A percentile compares a stretch with the other conserved stretches of the same genome.
These are phyloP conservation scores for Fusarium illudens DNA, from an alignment of 2,329 filamentous ascomycete species.

Conservation along the genomic window DNA sequence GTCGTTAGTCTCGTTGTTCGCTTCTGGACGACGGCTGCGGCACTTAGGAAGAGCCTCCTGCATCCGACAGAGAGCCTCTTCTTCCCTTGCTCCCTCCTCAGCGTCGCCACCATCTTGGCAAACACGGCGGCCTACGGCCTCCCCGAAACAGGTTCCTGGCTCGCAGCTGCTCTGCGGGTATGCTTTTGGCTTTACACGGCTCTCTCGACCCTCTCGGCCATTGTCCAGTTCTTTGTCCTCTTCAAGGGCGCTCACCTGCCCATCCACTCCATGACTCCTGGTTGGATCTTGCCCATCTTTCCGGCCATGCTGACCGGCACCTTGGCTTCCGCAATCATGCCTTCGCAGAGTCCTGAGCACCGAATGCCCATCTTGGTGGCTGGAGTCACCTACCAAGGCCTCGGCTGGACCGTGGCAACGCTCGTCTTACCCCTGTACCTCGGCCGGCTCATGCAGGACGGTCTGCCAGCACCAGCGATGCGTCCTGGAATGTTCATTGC, in stretches of 20 bases:
- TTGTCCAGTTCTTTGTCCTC: slow-evolving; percentile 42
- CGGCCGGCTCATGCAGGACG: slow-evolving; percentile 41
- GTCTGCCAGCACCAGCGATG: slow-evolving; percentile 39
- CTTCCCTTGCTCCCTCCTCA: slow-evolving; percentile 68
- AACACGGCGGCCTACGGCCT: slow-evolving; percentile 71
- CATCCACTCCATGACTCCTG: slow-evolving; percentile 42
- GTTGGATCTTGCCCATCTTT: slow-evolving; percentile 45
- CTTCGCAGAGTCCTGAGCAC: slow-evolving; percentile 37
- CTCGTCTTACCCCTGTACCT: slow-evolving; percentile 39
- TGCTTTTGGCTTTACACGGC: slow-evolving; percentile 63
- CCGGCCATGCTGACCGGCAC: slow-evolving; percentile 43
- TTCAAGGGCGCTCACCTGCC: slow-evolving; percentile 42
- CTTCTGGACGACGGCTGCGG: slow-evolving; percentile 66
- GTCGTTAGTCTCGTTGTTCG: slow-evolving; percentile 63
- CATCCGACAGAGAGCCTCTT: slow-evolving; percentile 69
- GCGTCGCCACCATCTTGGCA: slow-evolving; percentile 70
- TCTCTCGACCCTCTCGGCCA: slow-evolving; percentile 35
- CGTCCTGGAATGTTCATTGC: slow-evolving; percentile 42
- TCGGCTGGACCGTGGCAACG: slow-evolving; percentile 40
- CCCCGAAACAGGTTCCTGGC: slow-evolving; percentile 58
- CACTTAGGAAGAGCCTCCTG: slow-evolving; percentile 55
- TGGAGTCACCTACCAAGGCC: slow-evolving; percentile 40
- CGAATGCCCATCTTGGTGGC: slow-evolving; percentile 40
- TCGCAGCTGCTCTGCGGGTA: slow-evolving; percentile 54
- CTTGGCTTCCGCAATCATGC: slow-evolving; percentile 35